Evolutionary conservation across 1,284 basidiomycete genomes (phyloP).

Genomic region (Hymenochaete sp.): DNA sequence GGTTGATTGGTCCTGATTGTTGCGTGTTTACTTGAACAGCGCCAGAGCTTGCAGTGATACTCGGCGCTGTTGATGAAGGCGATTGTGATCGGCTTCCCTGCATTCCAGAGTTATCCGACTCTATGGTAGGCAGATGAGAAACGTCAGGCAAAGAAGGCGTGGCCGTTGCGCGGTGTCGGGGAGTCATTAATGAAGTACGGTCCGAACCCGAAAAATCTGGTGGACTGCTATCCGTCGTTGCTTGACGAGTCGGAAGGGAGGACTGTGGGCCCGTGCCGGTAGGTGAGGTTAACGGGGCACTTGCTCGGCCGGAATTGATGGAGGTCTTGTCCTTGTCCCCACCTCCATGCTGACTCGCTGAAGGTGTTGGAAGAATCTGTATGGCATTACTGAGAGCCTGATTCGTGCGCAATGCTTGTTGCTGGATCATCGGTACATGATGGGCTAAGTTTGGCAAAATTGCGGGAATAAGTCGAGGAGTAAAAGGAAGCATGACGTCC

Average conservation of each 20-base stretch:
- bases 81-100: conserved; percentile 48
- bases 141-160: conserved; percentile 11
- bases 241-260: neutral
- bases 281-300: conserved; percentile 22
- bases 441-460: conserved; percentile 94
- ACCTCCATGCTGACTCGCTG: conserved; percentile 32
- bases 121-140: conserved; percentile 1
- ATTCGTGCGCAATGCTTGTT: conserved; percentile 82
- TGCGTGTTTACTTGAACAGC: conserved; percentile 26
- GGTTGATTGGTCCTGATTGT: conserved; percentile 15
- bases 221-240: conserved; percentile 5
- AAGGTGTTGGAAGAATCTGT: conserved; percentile 71
- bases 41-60: conserved; percentile 19
- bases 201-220: conserved; percentile 29
- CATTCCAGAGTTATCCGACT: conserved; percentile 3
- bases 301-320: conserved; percentile 25
- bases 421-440: conserved; percentile 82
- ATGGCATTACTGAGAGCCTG: conserved; percentile 80
- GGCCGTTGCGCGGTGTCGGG: conserved; percentile 31
- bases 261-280: too few species aligned
- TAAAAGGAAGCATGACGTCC: conserved; percentile 91
- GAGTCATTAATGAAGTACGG: conserved; percentile 21
- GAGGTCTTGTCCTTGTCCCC: conserved; percentile 25
- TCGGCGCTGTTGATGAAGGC: conserved; percentile 38
- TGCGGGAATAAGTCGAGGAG: conserved; percentile 84